Evolutionary conservation across 805 yeast species (phyloP).

Genomic region (Pichia sporocuriosa): DNA sequence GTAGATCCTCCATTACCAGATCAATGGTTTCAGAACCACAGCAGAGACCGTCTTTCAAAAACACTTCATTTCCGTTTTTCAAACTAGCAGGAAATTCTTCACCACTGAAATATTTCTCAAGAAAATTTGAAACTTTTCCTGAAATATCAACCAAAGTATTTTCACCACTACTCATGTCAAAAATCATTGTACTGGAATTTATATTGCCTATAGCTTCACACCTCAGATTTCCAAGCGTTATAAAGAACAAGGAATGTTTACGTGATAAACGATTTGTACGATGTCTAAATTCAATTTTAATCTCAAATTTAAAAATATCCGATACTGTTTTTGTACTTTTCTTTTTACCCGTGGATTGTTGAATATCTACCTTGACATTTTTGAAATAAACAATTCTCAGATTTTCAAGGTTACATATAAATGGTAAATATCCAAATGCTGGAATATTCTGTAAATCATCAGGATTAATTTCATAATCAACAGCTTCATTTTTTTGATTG

Average conservation of each 20-base stretch:
- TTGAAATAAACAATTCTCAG: conserved; percentile 23
- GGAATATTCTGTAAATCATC: conserved; percentile 3
- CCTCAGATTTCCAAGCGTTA: conserved; percentile 17
- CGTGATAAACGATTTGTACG: conserved; percentile 15
- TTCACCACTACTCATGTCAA: conserved; percentile 6
- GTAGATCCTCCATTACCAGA: conserved; percentile 11
- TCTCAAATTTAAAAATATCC: conserved; percentile 17
- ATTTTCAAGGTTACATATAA: conserved; percentile 15
- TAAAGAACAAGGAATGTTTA: conserved; percentile 19
- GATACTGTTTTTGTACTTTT: conserved; percentile 17
- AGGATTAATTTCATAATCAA: conserved; percentile 8
- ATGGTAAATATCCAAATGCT: conserved; percentile 5
- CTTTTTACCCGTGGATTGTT: conserved; percentile 13
- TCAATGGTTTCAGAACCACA: conserved; percentile 20
- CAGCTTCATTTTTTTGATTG: conserved; percentile 13
- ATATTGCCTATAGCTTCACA: conserved; percentile 1
- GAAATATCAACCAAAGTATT: conserved; percentile 11
- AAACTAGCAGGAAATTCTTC: conserved; percentile 9
- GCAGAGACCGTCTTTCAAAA: conserved; percentile 21
- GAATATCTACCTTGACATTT: conserved; percentile 6
- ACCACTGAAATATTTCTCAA: conserved; percentile 19
- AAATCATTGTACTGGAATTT: neutral
- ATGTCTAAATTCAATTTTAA: conserved; percentile 23
- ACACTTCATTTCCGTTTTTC: conserved; percentile 15
- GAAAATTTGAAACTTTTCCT: conserved; percentile 8